A percentile compares a stretch with the other conserved stretches of the same genome.
Evolutionary conservation across 2,329 filamentous ascomycete genomes (phyloP).

Genomic region (Neonectria coccinea): DNA sequence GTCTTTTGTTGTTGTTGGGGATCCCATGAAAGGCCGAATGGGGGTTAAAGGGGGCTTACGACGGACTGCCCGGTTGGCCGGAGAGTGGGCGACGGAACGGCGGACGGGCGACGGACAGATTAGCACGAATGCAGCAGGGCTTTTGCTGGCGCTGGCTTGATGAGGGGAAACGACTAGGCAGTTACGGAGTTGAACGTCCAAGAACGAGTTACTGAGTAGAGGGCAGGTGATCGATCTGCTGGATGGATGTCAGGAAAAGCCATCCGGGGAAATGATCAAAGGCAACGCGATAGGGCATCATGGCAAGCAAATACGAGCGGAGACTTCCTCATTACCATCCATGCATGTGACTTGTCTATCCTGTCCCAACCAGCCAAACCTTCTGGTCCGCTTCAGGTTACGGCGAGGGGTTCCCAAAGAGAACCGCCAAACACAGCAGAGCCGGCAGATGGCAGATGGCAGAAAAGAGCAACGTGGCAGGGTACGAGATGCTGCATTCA

Average conservation of each 20-base stretch:
- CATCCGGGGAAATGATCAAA: slow-evolving; percentile 12
- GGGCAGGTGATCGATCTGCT: slow-evolving; percentile 24
- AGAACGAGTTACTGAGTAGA: too few species aligned
- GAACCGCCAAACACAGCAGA: not conserved
- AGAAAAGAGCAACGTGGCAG: slow-evolving; percentile 17
- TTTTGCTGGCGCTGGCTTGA: not conserved
- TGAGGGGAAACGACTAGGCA: not conserved
- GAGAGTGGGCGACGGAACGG: slow-evolving; percentile 2
- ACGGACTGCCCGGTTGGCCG: slow-evolving; percentile 15
- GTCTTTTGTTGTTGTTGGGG: slow-evolving; percentile 14
- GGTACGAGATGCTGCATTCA: slow-evolving; percentile 2
- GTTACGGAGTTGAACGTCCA: not conserved
- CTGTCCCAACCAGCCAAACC: slow-evolving; percentile 32
- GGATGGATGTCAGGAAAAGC: slow-evolving; percentile 16
- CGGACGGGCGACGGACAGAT: not conserved
- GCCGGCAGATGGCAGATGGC: not conserved
- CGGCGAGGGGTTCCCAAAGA: slow-evolving; percentile 1
- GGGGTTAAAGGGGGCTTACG: not conserved
- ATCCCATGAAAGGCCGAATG: slow-evolving; percentile 10
- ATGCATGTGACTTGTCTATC: too few species aligned
- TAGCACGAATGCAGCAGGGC: not conserved
- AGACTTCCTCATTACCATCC: not conserved
- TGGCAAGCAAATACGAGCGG: slow-evolving; percentile 3
- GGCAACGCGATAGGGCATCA: not conserved
- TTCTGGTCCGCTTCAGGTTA: slow-evolving; percentile 39